Evolutionary conservation across 2,329 filamentous ascomycete genomes (phyloP).

Genomic region (Fusarium sp.): DNA sequence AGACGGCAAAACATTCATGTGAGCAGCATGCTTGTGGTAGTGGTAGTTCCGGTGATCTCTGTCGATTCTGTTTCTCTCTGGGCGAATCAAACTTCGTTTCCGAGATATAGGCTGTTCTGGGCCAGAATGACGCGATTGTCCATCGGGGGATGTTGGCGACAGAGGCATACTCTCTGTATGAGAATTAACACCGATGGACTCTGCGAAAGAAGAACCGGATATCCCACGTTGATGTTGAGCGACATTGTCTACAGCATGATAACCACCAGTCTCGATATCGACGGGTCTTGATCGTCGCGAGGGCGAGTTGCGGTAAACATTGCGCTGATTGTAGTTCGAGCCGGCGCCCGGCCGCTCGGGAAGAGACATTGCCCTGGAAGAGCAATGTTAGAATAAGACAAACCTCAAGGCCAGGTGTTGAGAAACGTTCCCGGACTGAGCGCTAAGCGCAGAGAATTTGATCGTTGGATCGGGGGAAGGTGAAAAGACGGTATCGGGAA

Average conservation of each 20-base stretch:
- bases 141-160: slow-evolving; percentile 59
- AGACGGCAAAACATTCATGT: slow-evolving; percentile 91
- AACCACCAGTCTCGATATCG: slow-evolving; percentile 77
- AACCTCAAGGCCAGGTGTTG: slow-evolving; percentile 7
- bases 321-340: slow-evolving; percentile 71
- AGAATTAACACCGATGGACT: slow-evolving; percentile 69
- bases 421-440: slow-evolving; percentile 14
- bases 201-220: slow-evolving; percentile 70
- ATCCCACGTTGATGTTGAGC: slow-evolving; percentile 67
- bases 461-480: slow-evolving; percentile 27
- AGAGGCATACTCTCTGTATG: slow-evolving; percentile 69
- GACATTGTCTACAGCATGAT: slow-evolving; percentile 58
- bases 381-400: slow-evolving; percentile 40
- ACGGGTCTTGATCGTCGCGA: slow-evolving; percentile 74
- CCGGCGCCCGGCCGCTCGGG: slow-evolving; percentile 74
- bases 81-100: slow-evolving; percentile 90
- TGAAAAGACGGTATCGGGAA: slow-evolving; percentile 27
- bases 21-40: slow-evolving; percentile 93
- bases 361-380: slow-evolving; percentile 68
- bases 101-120: slow-evolving; percentile 63
- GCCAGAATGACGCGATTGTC: slow-evolving; percentile 50
- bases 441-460: slow-evolving; percentile 28
- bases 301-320: slow-evolving; percentile 75
- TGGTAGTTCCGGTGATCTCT: slow-evolving; percentile 94
- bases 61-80: slow-evolving; percentile 88